Evolutionary conservation across 306 rosid genomes (phyloP), one percentile per base, ranked within the genome.

Genomic region (Begonia fuchsioides): DNA sequence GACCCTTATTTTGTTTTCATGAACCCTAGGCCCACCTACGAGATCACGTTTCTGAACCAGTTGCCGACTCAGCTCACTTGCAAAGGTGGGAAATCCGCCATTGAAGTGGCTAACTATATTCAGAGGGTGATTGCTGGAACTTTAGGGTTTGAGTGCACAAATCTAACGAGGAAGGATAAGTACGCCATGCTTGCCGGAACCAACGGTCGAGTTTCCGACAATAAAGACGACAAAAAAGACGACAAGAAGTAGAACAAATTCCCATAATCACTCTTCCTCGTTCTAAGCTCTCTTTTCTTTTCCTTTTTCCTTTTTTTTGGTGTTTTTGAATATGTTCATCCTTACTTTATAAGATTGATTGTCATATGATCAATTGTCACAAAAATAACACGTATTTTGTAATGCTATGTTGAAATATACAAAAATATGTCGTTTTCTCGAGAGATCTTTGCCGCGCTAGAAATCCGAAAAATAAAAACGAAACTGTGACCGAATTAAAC

Each of bases 1-100:
- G 98, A 90, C 59, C 98, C 98, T 5, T 90, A 85, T 40, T 90
- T 90, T 13, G 85, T 79, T 72, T 85, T 90, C 62, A 90, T 90
- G 98, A 90, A 90, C 58, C 98, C 98, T 0, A 68, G 65, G 66
- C 95, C 98, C 0, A 63, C 67, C 8, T 90, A 81, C 51, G 98
- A 90, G 65, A 77, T 90, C 63, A 85, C 94, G 2, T 90, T 90
- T 58, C 49, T 90, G 67, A 85, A 71, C 56, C 94, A 76, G 49
- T 63, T 90, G 9, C 95, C 98, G 0, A 14, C 59, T 12, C 95
- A 90, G 47, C 73, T 79, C 13, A 90, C 98, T 0, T 79, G 94
- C 68, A 60, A 55, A 49, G 82, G 82, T 8, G 95, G 94, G 8
- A 90, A 82, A 49, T 73, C 98, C 0, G 61, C 87, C 0, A 66